phyloP scores from a whole-genome alignment of 2,329 filamentous ascomycete genomes.

The Beauveria varroae region DNA sequence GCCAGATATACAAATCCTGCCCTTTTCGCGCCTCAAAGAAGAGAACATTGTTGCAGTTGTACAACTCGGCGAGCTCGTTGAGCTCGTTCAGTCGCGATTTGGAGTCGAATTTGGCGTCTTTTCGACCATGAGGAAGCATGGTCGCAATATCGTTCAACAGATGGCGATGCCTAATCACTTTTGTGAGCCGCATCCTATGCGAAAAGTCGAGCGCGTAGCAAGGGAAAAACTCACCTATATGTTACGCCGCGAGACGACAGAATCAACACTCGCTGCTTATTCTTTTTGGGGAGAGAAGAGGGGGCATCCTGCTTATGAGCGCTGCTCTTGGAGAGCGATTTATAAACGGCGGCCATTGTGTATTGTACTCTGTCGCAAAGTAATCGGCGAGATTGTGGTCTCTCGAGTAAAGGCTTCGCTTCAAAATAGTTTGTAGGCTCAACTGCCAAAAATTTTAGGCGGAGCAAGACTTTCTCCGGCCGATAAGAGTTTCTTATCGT shows the following conservation, averaged over 20 bases:
- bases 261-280: constrained; percentile 75
- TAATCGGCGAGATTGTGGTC: background rate
- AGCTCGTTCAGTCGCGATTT: constrained; percentile 82
- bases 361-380: background rate
- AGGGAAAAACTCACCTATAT: constrained; percentile 52
- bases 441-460: constrained; percentile 23
- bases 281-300: constrained; percentile 48
- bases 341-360: constrained; percentile 66
- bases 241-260: constrained; percentile 90
- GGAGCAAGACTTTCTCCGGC: constrained; percentile 20
- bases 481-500: constrained; percentile 27
- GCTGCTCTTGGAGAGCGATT: constrained; percentile 58
- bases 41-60: constrained; percentile 90
- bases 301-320: constrained; percentile 41
- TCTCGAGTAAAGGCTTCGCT: background rate
- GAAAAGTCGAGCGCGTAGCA: background rate
- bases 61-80: constrained; percentile 68
- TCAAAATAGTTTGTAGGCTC: background rate
- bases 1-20: constrained; percentile 90
- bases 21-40: constrained; percentile 95
- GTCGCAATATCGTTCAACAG: constrained; percentile 81
- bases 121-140: constrained; percentile 84
- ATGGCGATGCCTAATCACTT: constrained; percentile 68
- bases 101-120: constrained; percentile 94
- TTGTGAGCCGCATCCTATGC: constrained; percentile 7